phyloP scores from a whole-genome alignment of 345 rosid species.

The Citrus sinensis region DVS_A1.0 CM039161.1:2972001-2972500 shows the following conservation, averaged over 20 bases:
- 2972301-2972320: constrained; percentile 43
- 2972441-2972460: background rate
- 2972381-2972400: background rate
- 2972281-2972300: constrained; percentile 45
- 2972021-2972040: background rate
- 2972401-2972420: background rate
- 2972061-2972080: too few species aligned
- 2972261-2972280: background rate
- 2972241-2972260: background rate
- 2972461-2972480: background rate
- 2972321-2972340: constrained; percentile 45
- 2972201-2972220: background rate
- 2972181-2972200: background rate
- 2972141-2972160: background rate
- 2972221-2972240: background rate
- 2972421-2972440: background rate
- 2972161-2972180: background rate
- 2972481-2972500: background rate
- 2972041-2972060: too few species aligned
- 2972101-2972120: background rate
- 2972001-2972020: background rate
- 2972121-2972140: background rate
- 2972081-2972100: too few species aligned
- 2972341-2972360: constrained; percentile 55
- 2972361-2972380: background rate